Percentiles rank a stretch among this genome's conserved stretches.
phyloP scores from a whole-genome alignment of 306 rosid genomes.

The Mimosa bimucronata region DNA sequence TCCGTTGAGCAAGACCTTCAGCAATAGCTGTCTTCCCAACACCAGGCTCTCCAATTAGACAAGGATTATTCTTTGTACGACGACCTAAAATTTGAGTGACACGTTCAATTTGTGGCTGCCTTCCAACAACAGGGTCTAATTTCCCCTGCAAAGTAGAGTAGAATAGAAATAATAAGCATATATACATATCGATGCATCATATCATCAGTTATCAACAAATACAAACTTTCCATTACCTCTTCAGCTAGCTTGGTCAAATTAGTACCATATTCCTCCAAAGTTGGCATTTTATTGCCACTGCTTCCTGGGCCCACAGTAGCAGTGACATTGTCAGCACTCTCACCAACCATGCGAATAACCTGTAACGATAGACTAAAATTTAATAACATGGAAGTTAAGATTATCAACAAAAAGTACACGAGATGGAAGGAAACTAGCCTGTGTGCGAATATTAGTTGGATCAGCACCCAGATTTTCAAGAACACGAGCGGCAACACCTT shows the following conservation, averaged over 20 bases:
- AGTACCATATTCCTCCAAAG: conserved; percentile 97
- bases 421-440: conserved; percentile 57
- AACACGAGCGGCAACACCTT: conserved; percentile 99
- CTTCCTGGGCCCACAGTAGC: conserved; percentile 89
- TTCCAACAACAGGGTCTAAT: conserved; percentile 97
- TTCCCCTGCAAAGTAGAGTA: conserved; percentile 66
- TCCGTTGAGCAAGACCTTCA: conserved; percentile 98
- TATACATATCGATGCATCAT: conserved; percentile 14
- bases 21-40: conserved; percentile 99
- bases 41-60: conserved; percentile 99
- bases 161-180: conserved; percentile 24
- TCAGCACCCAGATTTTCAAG: conserved; percentile 97
- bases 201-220: conserved; percentile 17
- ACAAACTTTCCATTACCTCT: conserved; percentile 58
- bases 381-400: not conserved
- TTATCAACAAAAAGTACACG: not conserved
- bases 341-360: conserved; percentile 99
- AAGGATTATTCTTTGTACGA: conserved; percentile 93
- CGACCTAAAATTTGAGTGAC: conserved; percentile 97
- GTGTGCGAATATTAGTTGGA: conserved; percentile 93
- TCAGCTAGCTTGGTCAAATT: conserved; percentile 96
- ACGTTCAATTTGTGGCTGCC: conserved; percentile 95
- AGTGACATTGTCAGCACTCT: conserved; percentile 93
- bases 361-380: conserved; percentile 39
- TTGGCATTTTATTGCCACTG: conserved; percentile 92